Base-by-base conservation (phyloP, 2,329 filamentous ascomycete genomes). In the Epichloe scottii region DNA sequence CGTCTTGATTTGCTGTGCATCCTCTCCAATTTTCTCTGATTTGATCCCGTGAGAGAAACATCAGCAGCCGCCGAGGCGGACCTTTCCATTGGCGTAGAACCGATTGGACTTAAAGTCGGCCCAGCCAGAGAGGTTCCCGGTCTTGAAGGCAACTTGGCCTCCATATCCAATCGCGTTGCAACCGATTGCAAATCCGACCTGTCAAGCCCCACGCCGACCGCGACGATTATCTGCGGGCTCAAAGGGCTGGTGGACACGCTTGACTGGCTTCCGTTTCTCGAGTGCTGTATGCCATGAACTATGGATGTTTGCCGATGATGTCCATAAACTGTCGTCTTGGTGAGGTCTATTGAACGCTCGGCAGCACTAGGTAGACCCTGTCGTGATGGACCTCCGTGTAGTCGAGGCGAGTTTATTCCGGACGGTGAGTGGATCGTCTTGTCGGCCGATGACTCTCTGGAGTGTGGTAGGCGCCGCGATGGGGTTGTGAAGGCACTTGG, bases 241-340 rank as follows among this genome's bases (percentile, higher is more conserved):
- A 96, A 74, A 53, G 91, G 91, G 66, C 87, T 95, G 30, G 85
- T 84, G 37, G 85, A 80, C 51, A 86, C 81, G 64, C 87, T 89
- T 57, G 83, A 81, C 62, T 85, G 81, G 70, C 90, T 96, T 60
- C 89, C 86, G 77, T 94, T 95, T 69, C 91, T 77, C 60, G 80
- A 80, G 79, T 98, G 93, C 66, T 95, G 90, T 58, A 95, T 84
- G 62, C 93, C 91, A 80, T 97, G 88, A 52, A 97, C 90, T 60
- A 97, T 96, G 46, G 91, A 97, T 0, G 91, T 95, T 71, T 98
- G 89, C 51, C 93, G 84, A 69, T 97, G 89, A 67, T 98, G 90
- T 53, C 87, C 88, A 74, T 97, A 82, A 23, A 72, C 62, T 35
- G 70, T 70, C 42, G 68, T 67, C 62, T 81, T 82, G 51, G 78